Evolutionary conservation across 2,329 filamentous ascomycete species (phyloP), one percentile per base, ranked within the genome.

Genomic region (Sarocladiaceae sp.): DNA sequence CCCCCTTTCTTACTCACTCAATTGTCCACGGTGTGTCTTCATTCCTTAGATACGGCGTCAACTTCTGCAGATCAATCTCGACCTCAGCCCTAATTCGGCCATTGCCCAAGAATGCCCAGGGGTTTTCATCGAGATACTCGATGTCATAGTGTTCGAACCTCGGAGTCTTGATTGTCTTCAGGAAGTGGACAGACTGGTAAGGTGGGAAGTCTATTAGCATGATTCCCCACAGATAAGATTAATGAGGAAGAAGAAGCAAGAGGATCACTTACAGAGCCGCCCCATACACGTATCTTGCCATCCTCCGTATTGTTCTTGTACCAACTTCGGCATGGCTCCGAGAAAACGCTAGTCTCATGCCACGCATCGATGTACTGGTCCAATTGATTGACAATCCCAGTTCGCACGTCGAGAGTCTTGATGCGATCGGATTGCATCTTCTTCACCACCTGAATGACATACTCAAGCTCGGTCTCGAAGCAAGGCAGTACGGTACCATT

Each of bases 61-160:
- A n/a, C 6, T n/a, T 17, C 18, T 10, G n/a, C 10, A 37, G 6
- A n/a, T 37, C 35, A 10, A 6, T 10, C 7, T 37, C n/a, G n/a
- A 10, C 7, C n/a, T 37, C 10, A 8, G 35, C 35, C n/a, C 18
- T 17, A 6, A 17, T 37, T n/a, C 8, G 6, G 6, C 35, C 35
- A 17, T 37, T 37, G 8, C 35, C 35, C 10, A 37, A 17, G 35
- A 37, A 37, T 10, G 35, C 11, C 35, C 35, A 37, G 6, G n/a
- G 8, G n/a, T 37, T 37, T 6, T 37, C n/a, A 10, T 10, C n/a
- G 11, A 11, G 11, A 47, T 69, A 68, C 37, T 53, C 66, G 22
- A 76, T 59, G 6, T 77, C 69, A 60, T 71, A 73, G 56, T 79
- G 76, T 31, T 79, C 76, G 35, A 66, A 62, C 0, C 75, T 64